Percentiles rank a stretch among this genome's conserved stretches.
Evolutionary conservation across 805 yeast genomes (phyloP).

Genomic region (Cyberlindnera sargentensis): DNA sequence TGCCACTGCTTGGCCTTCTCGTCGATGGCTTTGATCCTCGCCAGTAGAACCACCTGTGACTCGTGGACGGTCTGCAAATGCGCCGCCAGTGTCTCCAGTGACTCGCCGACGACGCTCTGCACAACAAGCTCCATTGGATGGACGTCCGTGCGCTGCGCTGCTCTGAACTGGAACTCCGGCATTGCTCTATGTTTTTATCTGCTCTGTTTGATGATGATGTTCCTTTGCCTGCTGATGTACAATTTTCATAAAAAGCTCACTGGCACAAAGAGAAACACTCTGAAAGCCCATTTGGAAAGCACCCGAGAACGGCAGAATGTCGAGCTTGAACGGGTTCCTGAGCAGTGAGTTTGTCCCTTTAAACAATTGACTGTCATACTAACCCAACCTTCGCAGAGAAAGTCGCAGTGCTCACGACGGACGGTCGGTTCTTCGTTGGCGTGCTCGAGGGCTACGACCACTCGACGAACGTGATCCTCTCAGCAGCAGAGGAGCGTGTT

Average conservation of each 20-base stretch:
- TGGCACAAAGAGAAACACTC: not conserved
- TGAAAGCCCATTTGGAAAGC: not conserved
- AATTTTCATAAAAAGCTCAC: not conserved
- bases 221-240: not conserved
- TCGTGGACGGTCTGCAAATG: conserved; percentile 47
- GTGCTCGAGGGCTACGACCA: conserved; percentile 56
- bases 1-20: conserved; percentile 26
- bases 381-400: conserved; percentile 26
- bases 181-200: not conserved
- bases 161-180: conserved; percentile 15
- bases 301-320: not conserved
- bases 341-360: not conserved
- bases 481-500: conserved; percentile 44
- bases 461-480: conserved; percentile 51
- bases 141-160: conserved; percentile 24
- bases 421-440: conserved; percentile 46
- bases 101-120: conserved; percentile 46
- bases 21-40: conserved; percentile 39
- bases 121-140: conserved; percentile 58
- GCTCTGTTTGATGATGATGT: not conserved
- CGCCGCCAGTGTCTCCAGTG: conserved; percentile 44
- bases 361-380: too few species aligned
- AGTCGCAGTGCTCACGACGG: conserved; percentile 51
- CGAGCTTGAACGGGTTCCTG: conserved; percentile 3
- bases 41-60: conserved; percentile 46